Evolutionary conservation across 768 basidiomycete species (phyloP).

Genomic region (Cubamyces sp.): DNA sequence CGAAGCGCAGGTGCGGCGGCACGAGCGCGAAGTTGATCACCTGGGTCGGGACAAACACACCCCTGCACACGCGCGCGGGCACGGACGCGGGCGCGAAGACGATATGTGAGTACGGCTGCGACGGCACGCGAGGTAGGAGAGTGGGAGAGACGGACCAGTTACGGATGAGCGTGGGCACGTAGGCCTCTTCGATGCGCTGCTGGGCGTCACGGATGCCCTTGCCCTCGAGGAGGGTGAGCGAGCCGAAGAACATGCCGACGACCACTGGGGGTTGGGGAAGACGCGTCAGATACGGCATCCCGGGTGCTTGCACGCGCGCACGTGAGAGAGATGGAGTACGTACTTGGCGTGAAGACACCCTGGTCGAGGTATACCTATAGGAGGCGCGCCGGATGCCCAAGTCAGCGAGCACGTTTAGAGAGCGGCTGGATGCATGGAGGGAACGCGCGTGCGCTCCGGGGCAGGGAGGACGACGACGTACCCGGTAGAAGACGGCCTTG

Average conservation of each 20-base stretch:
- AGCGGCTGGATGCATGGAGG: not conserved
- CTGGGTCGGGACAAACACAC: constrained; percentile 77
- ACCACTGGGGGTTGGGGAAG: constrained; percentile 34
- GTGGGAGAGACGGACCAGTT: constrained; percentile 59
- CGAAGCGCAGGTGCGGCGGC: constrained; percentile 76
- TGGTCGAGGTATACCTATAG: constrained; percentile 82
- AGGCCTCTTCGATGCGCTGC: constrained; percentile 59
- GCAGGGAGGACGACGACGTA: constrained; percentile 35
- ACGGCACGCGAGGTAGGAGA: not conserved
- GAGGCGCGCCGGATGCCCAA: too few species aligned
- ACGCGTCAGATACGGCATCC: not conserved
- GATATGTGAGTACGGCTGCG: not conserved
- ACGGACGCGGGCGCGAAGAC: not conserved
- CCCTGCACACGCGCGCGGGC: constrained; percentile 46
- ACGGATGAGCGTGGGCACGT: constrained; percentile 71
- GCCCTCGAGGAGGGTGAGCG: constrained; percentile 83
- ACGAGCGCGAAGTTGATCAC: constrained; percentile 78
- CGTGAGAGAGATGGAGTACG: constrained; percentile 22
- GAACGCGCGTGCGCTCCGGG: not conserved
- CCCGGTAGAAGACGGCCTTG: constrained; percentile 62
- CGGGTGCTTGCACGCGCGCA: not conserved
- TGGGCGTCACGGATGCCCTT: constrained; percentile 57
- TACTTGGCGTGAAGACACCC: constrained; percentile 72
- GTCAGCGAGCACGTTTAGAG: not conserved
- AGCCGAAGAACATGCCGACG: constrained; percentile 65